Base-by-base conservation (phyloP, 2,329 filamentous ascomycete species). In the Macrophomina pseudophaseolina region DNA sequence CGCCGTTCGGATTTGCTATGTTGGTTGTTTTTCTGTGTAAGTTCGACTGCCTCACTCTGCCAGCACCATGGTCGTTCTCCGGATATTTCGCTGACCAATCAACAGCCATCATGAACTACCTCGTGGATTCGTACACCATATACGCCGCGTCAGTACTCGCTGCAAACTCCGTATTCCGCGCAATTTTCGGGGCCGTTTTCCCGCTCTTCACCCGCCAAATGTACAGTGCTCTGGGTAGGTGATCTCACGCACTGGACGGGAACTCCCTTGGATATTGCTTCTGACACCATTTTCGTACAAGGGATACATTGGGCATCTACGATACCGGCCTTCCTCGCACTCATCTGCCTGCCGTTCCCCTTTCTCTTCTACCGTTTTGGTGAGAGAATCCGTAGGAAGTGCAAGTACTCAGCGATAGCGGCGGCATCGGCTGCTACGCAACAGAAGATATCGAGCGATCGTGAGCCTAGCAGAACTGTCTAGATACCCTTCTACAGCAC, bases 291-390 rank as follows among this genome's bases (percentile, higher is more conserved):
- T 54, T 3, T 18, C 18, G 0, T 2, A 40, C 9, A 8, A 70
- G 90, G 91, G 52, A 88, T 91, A 65, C 90, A 93, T 79, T 94
- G 91, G 91, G 91, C 90, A 1, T 87, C 84, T 40, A 88, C 87
- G 0, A 81, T 94, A 14, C 91, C 91, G 0, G 92, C 88, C 0
- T 94, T 94, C 79, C 81, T 94, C 2, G 86, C 90, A 0, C 75
- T 93, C 3, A 84, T 84, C 8, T 93, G 91, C 76, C 81, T 92
- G 18, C 90, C 91, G 0, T 90, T 91, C 72, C 91, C 91, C 0
- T 90, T 91, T 76, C 75, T 94, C 12, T 92, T 94, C 77, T 91
- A 91, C 80, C 88, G 85, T 71, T 92, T 92, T 74, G 91, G 91
- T 44, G 80, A 76, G 6, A 30, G 69, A 28, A 90, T 94, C 71